Base-by-base conservation (phyloP, 1,284 basidiomycete species). In the Cryptococcus sp. region DNA sequence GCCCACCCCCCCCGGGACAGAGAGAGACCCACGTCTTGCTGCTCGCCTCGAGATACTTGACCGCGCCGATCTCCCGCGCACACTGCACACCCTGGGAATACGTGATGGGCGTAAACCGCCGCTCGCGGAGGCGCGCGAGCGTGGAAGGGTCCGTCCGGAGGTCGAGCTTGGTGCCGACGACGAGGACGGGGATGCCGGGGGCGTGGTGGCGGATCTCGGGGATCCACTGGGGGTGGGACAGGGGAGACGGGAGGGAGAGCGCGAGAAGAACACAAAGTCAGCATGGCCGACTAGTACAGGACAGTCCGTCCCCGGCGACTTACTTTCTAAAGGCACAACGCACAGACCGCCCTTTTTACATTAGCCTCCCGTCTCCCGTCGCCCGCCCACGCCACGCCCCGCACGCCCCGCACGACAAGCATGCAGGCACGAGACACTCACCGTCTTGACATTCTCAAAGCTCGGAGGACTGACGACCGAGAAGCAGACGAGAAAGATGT, bases 401-500 rank as follows among this genome's bases (percentile, higher is more conserved):
- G n/a, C n/a, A n/a, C n/a, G n/a, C n/a, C n/a, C n/a, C n/a, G n/a
- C n/a, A n/a, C n/a, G n/a, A n/a, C n/a, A n/a, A n/a, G n/a, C n/a
- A n/a, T n/a, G n/a, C n/a, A n/a, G n/a, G n/a, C n/a, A n/a, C n/a
- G n/a, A n/a, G n/a, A n/a, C n/a, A n/a, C n/a, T n/a, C n/a, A 90
- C 91, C 68, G 72, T 74, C 38, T 65, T 63, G 61, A 76, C 70
- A 60, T 75, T 98, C 80, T 98, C 95, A 73, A 93, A 98, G 79
- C 88, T 91, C 28, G 96, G 91, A 36, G 96, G 96, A 71, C 88
- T 91, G 74, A 97, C 93, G 62, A 98, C 85, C 46, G 93, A 96
- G 82, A 98, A 98, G 78, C 96, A 98, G 76, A 98, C 95, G 77
- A 99, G 82, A 81, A 99, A 98, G 47, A 99, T 93, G 77, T 99